phyloP scores from a whole-genome alignment of 768 basidiomycete species.

The Boletus vinaceobasis region DNA sequence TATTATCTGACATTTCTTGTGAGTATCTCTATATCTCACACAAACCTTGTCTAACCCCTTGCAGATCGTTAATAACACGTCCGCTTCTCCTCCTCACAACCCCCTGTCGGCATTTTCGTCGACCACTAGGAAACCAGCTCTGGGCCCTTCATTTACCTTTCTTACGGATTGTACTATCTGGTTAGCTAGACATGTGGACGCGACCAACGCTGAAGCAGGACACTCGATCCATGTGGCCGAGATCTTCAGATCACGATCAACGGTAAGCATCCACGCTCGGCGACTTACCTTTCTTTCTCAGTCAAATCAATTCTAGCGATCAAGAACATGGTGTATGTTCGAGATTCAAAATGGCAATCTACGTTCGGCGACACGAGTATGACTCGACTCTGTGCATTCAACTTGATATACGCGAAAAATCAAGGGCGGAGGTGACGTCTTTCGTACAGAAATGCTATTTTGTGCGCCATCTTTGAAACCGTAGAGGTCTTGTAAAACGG shows the following conservation, averaged over 20 bases:
- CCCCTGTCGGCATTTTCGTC: constrained; percentile 33
- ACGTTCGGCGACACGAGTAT: constrained; percentile 7
- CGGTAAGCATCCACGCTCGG: constrained; percentile 25
- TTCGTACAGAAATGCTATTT: constrained; percentile 27
- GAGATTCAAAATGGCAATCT: constrained; percentile 35
- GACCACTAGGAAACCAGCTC: constrained; percentile 57
- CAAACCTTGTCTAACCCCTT: neutral
- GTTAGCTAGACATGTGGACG: constrained; percentile 40
- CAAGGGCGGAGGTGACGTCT: neutral
- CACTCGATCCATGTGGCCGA: constrained; percentile 35
- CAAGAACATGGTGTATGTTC: constrained; percentile 40
- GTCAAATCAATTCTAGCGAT: constrained; percentile 27
- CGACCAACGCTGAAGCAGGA: constrained; percentile 13
- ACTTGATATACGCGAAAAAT: neutral
- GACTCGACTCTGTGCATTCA: neutral
- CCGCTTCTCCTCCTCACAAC: constrained; percentile 32
- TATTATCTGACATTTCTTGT: constrained; percentile 53
- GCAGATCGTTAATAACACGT: constrained; percentile 63
- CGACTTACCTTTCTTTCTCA: neutral
- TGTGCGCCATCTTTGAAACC: constrained; percentile 53
- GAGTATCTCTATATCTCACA: constrained; percentile 21
- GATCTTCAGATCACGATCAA: constrained; percentile 42
- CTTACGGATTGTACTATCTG: constrained; percentile 74
- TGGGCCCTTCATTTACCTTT: constrained; percentile 74
- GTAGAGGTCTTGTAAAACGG: neutral